These are phyloP conservation scores for Acacia pycnantha DNA, from an alignment of 331 rosid genomes.

Conservation along the genomic window DNA sequence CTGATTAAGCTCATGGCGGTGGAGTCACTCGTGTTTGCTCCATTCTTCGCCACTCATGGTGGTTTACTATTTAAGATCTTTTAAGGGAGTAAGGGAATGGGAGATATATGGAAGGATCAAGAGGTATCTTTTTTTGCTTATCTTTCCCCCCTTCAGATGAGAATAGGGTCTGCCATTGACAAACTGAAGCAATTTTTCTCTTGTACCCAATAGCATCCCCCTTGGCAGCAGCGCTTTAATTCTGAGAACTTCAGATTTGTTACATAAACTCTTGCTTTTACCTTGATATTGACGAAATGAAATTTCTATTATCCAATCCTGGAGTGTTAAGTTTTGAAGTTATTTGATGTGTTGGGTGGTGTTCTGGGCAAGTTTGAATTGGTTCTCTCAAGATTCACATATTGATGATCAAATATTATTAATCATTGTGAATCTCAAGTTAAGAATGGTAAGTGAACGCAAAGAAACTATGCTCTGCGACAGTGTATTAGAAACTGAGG, in stretches of 20 bases:
- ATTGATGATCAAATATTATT: not conserved
- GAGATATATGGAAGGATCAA: not conserved
- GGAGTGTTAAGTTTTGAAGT: not conserved
- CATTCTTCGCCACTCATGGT: conserved; percentile 84
- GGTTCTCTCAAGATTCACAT: not conserved
- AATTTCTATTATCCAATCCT: not conserved
- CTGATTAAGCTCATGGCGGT: conserved; percentile 91
- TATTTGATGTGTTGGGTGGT: not conserved
- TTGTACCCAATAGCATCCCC: not conserved
- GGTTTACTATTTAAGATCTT: conserved; percentile 76
- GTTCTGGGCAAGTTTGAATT: not conserved
- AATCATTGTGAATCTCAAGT: not conserved
- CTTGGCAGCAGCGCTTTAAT: not conserved
- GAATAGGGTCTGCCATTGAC: conserved; percentile 7
- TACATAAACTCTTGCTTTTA: not conserved
- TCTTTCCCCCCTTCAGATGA: not conserved
- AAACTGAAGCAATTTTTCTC: not conserved
- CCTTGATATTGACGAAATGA: not conserved
- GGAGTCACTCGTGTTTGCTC: conserved; percentile 82
- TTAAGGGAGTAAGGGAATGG: conserved; percentile 8
- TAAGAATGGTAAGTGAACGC: not conserved
- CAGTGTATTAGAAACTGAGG: not conserved
- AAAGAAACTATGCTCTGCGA: not conserved
- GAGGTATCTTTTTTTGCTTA: not conserved
- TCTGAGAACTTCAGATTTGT: not conserved